Evolutionary conservation across 1,284 basidiomycete species (phyloP), one percentile per base, ranked within the genome.

Genomic region (Moesziomyces antarcticus): DNA sequence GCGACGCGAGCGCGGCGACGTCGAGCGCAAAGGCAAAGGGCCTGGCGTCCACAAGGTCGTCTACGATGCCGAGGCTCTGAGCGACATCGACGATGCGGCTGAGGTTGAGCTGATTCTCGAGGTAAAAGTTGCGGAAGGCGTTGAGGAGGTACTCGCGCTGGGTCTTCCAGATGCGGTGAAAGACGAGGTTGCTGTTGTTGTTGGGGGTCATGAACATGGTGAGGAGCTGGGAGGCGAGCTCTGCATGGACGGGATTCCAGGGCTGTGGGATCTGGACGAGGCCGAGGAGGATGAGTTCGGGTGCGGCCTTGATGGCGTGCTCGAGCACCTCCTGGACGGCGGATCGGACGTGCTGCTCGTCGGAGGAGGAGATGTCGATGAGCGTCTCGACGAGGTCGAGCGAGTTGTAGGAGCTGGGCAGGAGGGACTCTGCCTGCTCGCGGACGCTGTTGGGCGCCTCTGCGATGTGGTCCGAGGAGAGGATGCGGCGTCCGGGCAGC

Each of bases 21-120:
- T 99, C 97, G 27, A 84, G 73, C 24, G 80, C 51, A 96, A 89
- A 18, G 91, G 91, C 90, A 71, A 94, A 92, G 2, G 94, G 93
- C 13, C 91, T 90, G 42, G 93, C 90, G 78, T 93, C 92, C 50
- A 99, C 88, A 21, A 98, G 88, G 24, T 92, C 89, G 82, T 96
- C 93, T 57, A 99, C 88, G 74, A 92, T 93, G 86, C 95, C 94
- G 64, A 98, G 88, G 79, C 97, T 95, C 84, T 95, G 92, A 2
- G 93, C 94, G 41, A 99, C 92, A 81, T 99, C 97, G 51, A 98
- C 86, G 50, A 99, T 94, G 47, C 94, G 89, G 24, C 92, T 94
- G 60, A 99, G 92, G 82, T 98, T 97, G 77, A 94, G 88, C 59
- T 93, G 93, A 78, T 91, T 94, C 81, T 96, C 94, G 52, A 91